Evolutionary conservation across 2,329 filamentous ascomycete genomes (phyloP).

Genomic region (Sclerotinia nivalis): DNA sequence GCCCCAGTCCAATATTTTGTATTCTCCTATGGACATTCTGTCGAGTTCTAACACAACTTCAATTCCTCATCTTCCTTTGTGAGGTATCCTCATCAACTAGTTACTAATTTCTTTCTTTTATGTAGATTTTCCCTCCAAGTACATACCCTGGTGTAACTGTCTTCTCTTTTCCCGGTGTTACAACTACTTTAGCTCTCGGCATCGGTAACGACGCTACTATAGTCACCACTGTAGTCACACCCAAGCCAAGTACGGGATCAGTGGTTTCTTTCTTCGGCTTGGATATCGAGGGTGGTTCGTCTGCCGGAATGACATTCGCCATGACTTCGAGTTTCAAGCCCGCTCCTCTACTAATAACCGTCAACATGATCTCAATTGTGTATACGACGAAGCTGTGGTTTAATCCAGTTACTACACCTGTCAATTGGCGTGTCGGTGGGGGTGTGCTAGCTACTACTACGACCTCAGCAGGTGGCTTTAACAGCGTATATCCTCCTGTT

Average conservation of each 20-base stretch:
- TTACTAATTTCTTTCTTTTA: background rate
- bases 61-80: no score
- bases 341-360: background rate
- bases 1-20: background rate
- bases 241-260: background rate
- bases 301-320: background rate
- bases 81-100: accelerated
- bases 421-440: background rate
- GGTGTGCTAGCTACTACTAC: background rate
- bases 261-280: background rate
- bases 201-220: background rate
- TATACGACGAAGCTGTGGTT: constrained; percentile 10
- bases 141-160: constrained; percentile 2
- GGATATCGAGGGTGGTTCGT: background rate
- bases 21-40: no score
- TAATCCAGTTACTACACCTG: background rate
- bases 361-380: constrained; percentile 7
- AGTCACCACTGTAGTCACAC: background rate
- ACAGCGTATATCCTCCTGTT: background rate
- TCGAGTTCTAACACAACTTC: no score
- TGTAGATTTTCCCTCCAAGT: constrained; percentile 1
- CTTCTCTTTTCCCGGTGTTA: background rate
- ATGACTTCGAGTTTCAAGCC: constrained; percentile 15
- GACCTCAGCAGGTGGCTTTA: background rate
- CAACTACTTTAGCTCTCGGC: background rate